Percentiles rank a stretch among this genome's conserved stretches.
Evolutionary conservation across 768 basidiomycete genomes (phyloP).

Genomic region (Suillus alpinus): DNA sequence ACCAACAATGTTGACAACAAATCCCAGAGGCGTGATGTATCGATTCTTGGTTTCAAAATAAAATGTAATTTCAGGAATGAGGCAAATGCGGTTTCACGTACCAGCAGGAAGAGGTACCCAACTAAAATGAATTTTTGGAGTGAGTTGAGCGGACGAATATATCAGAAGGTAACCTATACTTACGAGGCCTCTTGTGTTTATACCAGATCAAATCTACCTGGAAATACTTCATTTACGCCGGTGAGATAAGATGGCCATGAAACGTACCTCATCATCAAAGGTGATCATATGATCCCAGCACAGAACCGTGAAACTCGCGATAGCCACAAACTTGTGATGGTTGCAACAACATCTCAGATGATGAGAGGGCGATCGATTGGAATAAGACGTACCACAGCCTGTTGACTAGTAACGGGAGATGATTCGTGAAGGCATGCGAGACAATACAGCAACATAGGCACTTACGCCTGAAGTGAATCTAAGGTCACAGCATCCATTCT

Average conservation of each 20-base stretch:
- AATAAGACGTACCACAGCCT: neutral
- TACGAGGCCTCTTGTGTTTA: conserved; percentile 43
- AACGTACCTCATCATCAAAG: conserved; percentile 29
- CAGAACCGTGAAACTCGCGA: conserved; percentile 46
- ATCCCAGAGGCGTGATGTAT: conserved; percentile 55
- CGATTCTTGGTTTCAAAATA: conserved; percentile 42
- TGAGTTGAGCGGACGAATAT: conserved; percentile 32
- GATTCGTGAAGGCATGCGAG: neutral
- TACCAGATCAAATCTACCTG: conserved; percentile 34
- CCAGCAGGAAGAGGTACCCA: conserved; percentile 34
- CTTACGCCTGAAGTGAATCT: neutral
- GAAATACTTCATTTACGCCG: neutral
- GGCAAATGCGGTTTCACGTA: conserved; percentile 12
- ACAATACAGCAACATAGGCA: neutral
- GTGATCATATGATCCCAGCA: conserved; percentile 40
- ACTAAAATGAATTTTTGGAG: conserved; percentile 15
- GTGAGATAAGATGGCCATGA: neutral
- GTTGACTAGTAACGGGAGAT: neutral
- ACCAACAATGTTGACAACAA: conserved; percentile 47
- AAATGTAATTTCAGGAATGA: neutral
- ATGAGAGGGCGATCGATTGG: neutral
- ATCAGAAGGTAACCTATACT: conserved; percentile 18
- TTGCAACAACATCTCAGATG: neutral
- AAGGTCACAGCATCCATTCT: neutral
- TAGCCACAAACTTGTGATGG: conserved; percentile 45